Evolutionary conservation across 768 basidiomycete species (phyloP).

Genomic region (Podaxis pistillaris): DNA sequence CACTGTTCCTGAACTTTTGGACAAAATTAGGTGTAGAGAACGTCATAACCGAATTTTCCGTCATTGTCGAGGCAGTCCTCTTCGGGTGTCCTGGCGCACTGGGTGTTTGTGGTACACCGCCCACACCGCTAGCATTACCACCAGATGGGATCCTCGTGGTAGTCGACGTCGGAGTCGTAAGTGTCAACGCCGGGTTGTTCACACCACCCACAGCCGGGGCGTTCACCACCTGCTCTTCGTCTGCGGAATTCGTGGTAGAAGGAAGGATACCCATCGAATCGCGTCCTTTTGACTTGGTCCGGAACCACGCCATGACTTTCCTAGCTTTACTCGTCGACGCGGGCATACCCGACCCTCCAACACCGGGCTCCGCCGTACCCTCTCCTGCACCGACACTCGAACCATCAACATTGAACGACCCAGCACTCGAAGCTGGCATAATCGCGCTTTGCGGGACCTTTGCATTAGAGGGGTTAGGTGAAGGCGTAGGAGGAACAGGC

Average conservation of each 20-base stretch:
- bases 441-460: background rate
- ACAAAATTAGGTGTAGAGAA: conserved; percentile 45
- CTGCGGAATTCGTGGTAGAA: conserved; percentile 5
- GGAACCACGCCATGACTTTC: conserved; percentile 99
- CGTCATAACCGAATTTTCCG: conserved; percentile 33
- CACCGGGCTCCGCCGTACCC: conserved; percentile 13
- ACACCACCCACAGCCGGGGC: conserved; percentile 26
- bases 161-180: conserved; percentile 33
- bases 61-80: conserved; percentile 43
- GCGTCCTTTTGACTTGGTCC: conserved; percentile 60
- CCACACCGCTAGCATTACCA: background rate
- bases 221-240: conserved; percentile 20
- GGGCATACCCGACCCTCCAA: conserved; percentile 40
- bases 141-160: conserved; percentile 1
- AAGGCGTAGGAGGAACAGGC: background rate
- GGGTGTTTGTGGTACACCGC: conserved; percentile 19
- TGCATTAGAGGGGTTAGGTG: background rate
- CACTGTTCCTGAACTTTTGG: conserved; percentile 47
- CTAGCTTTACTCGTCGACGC: conserved; percentile 86
- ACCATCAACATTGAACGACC: conserved; percentile 9
- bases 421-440: background rate
- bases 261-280: conserved; percentile 34
- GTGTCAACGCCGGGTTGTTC: conserved; percentile 16
- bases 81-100: conserved; percentile 34
- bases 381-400: conserved; percentile 15